These are phyloP conservation scores for Russula virescens DNA, from an alignment of 768 basidiomycete species.

Conservation along the genomic window DNA sequence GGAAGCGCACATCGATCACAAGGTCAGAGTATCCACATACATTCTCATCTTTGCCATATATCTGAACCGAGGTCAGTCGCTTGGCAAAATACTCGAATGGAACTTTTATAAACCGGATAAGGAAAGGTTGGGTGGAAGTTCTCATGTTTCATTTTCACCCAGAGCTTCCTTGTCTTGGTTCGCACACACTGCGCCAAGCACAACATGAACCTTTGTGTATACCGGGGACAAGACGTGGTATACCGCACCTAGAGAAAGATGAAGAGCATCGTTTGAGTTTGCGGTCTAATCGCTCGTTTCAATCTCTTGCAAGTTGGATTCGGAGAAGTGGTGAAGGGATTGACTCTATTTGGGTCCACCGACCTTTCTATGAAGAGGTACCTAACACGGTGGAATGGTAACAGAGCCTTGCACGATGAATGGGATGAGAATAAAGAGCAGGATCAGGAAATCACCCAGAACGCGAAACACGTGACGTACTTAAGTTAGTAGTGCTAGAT, in stretches of 20 bases:
- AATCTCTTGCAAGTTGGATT: too few species aligned
- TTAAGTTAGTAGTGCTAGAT: too few species aligned
- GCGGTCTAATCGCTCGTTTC: slow-evolving; percentile 58
- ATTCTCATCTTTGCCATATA: slow-evolving; percentile 94
- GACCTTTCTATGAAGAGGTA: too few species aligned
- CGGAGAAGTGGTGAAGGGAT: too few species aligned
- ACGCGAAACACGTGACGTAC: too few species aligned
- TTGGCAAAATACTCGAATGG: background rate
- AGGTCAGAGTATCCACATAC: slow-evolving; percentile 91
- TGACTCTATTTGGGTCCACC: too few species aligned
- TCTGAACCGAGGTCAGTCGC: slow-evolving; percentile 40
- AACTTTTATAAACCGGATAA: slow-evolving; percentile 65
- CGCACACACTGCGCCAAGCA: slow-evolving; percentile 52
- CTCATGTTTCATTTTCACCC: slow-evolving; percentile 48
- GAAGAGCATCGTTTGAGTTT: slow-evolving; percentile 72
- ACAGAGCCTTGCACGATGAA: too few species aligned
- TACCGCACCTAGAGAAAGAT: slow-evolving; percentile 62
- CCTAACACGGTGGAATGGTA: too few species aligned
- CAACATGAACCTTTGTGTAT: background rate
- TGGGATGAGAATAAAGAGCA: too few species aligned
- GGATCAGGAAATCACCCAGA: too few species aligned
- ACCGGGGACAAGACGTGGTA: background rate
- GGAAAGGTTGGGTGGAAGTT: slow-evolving; percentile 86
- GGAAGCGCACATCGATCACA: slow-evolving; percentile 62
- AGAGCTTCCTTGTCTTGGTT: slow-evolving; percentile 55